These are phyloP conservation scores for Rhynchospora pubera DNA, from an alignment of 176 grass and related monocot species.

Conservation along the genomic window DNA sequence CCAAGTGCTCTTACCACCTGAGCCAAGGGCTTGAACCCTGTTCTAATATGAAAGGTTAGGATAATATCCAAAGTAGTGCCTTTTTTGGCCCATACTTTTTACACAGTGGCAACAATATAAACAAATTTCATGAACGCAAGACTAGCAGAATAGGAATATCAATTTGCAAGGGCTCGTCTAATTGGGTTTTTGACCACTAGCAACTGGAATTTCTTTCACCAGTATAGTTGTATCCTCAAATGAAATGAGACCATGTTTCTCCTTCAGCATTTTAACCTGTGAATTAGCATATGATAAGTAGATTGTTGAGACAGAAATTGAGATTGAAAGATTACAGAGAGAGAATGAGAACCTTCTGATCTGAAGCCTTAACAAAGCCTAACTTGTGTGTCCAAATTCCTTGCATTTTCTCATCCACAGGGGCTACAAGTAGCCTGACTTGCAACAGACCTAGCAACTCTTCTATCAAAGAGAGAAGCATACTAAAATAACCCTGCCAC, in stretches of 20 bases:
- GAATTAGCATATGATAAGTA: background rate
- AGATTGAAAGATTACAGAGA: background rate
- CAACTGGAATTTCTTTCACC: constrained; percentile 4
- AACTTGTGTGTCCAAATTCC: constrained; percentile 64
- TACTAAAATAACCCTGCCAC: constrained; percentile 48
- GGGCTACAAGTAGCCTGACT: constrained; percentile 29
- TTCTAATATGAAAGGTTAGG: background rate
- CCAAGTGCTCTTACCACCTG: no score
- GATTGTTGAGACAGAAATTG: background rate
- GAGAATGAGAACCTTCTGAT: constrained; percentile 37
- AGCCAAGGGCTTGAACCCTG: no score
- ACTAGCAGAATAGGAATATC: background rate
- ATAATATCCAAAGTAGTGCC: background rate
- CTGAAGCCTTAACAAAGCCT: constrained; percentile 43
- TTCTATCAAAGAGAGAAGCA: constrained; percentile 52
- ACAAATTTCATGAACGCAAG: background rate
- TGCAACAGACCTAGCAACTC: constrained; percentile 30
- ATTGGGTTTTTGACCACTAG: background rate
- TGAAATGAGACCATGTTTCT: constrained; percentile 14
- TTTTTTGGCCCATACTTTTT: background rate
- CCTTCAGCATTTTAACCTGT: constrained; percentile 16
- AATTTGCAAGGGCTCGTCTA: background rate
- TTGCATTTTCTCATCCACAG: constrained; percentile 52
- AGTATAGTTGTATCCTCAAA: constrained; percentile 14
- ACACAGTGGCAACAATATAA: background rate